These are phyloP conservation scores for Periconia sp. DNA, from an alignment of 2,329 filamentous ascomycete species.

Conservation along the genomic window DNA sequence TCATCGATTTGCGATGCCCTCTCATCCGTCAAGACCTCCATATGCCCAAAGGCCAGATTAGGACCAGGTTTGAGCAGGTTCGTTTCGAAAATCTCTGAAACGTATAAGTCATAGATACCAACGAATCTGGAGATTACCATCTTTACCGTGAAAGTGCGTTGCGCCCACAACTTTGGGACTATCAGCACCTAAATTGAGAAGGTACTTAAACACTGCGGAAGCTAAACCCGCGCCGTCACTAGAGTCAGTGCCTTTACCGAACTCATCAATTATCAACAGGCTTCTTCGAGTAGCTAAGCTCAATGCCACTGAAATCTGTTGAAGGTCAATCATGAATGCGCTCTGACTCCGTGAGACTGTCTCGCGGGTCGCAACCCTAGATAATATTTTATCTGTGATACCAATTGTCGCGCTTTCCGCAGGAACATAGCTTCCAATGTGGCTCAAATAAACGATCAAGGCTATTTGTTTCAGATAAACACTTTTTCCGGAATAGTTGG, in stretches of 20 bases:
- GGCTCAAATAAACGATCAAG: constrained; percentile 88
- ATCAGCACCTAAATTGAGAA: constrained; percentile 56
- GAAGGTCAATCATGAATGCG: constrained; percentile 81
- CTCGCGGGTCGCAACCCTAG: constrained; percentile 78
- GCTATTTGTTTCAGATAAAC: constrained; percentile 94
- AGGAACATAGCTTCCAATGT: constrained; percentile 89
- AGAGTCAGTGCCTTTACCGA: constrained; percentile 73
- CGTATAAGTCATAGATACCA: constrained; percentile 47
- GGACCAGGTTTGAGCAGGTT: constrained; percentile 60
- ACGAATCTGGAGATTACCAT: constrained; percentile 33
- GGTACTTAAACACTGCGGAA: constrained; percentile 65
- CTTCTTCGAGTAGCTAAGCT: constrained; percentile 77
- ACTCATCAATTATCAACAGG: constrained; percentile 91
- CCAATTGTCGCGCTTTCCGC: constrained; percentile 78
- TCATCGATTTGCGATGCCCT: constrained; percentile 60
- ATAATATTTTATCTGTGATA: constrained; percentile 90
- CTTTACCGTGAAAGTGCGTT: constrained; percentile 66
- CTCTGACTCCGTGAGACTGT: constrained; percentile 69
- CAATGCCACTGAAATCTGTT: constrained; percentile 81
- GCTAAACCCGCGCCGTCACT: constrained; percentile 69
- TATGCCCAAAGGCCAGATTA: constrained; percentile 68
- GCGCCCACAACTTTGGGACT: constrained; percentile 66
- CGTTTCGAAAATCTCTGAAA: constrained; percentile 71
- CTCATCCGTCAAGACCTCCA: constrained; percentile 70
- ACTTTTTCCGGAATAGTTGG: constrained; percentile 97